A percentile compares a stretch with the other conserved stretches of the same genome.
These are phyloP conservation scores for Blepharisma stoltei DNA, from an alignment of 73 alveolate species.

Conservation along the genomic window DNA sequence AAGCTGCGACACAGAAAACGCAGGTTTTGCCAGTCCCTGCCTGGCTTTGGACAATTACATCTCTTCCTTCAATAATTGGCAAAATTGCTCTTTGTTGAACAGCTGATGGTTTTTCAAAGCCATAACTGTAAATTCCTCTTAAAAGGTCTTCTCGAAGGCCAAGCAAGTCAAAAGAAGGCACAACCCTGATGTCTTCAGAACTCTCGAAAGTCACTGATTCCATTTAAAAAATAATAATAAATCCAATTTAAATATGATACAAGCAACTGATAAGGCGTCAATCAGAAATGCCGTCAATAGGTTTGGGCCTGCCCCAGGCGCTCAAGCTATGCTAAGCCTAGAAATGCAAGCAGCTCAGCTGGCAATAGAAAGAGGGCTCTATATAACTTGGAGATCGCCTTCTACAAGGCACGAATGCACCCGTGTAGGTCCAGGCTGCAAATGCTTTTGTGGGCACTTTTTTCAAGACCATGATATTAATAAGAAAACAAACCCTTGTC, in stretches of 20 bases:
- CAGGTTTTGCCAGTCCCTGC: constrained; percentile 99
- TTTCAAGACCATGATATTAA: constrained; percentile 51
- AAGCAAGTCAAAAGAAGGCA: constrained; percentile 80
- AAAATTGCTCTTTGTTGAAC: constrained; percentile 93
- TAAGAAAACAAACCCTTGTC: constrained; percentile 63
- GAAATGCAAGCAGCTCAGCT: constrained; percentile 78
- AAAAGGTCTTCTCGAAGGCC: constrained; percentile 85
- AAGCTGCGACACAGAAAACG: constrained; percentile 93
- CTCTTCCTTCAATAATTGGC: constrained; percentile 86
- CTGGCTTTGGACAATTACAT: constrained; percentile 78
- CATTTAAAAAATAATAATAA: too few relatives aligned
- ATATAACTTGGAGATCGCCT: constrained; percentile 64
- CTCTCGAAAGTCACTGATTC: constrained; percentile 39
- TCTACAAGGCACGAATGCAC: constrained; percentile 66
- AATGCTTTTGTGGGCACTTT: constrained; percentile 85
- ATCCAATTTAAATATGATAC: not conserved
- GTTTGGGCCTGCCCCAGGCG: constrained; percentile 88
- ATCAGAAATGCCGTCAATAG: constrained; percentile 38
- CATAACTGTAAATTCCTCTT: constrained; percentile 92
- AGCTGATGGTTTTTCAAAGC: constrained; percentile 95
- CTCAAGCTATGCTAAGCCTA: constrained; percentile 73
- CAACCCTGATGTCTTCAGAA: constrained; percentile 74
- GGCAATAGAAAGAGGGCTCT: constrained; percentile 68
- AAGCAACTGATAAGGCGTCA: not conserved
- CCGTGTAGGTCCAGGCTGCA: constrained; percentile 72